phyloP scores from a whole-genome alignment of 176 grass and related monocot species.

The Tillandsia fasciculata region DNA sequence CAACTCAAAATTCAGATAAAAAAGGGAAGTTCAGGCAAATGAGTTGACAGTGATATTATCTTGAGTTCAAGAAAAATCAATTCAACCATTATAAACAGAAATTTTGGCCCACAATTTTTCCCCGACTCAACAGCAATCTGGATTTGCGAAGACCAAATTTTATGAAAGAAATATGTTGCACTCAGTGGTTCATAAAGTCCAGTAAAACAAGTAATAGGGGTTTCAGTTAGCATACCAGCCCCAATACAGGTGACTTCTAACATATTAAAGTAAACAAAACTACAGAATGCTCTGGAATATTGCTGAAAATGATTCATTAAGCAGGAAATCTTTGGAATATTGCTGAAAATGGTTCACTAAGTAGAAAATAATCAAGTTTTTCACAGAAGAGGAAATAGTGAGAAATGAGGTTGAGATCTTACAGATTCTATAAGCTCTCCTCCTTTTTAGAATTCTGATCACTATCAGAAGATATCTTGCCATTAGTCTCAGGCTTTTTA shows the following conservation, averaged over 20 bases:
- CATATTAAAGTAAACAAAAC: neutral
- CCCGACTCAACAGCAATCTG: neutral
- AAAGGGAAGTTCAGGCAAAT: neutral
- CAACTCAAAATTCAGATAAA: neutral
- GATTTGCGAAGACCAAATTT: neutral
- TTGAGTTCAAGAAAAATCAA: neutral
- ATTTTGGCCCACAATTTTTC: neutral
- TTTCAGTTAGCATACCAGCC: neutral
- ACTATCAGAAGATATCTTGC: conserved; percentile 14
- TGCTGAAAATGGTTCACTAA: neutral
- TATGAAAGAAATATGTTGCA: neutral
- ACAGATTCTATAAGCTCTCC: conserved; percentile 40
- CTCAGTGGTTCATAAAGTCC: neutral
- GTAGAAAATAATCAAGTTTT: conserved; percentile 18
- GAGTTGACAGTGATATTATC: neutral
- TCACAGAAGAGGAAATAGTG: neutral
- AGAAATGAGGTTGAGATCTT: conserved; percentile 24
- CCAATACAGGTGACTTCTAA: neutral
- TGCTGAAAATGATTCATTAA: neutral
- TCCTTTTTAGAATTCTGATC: conserved; percentile 27
- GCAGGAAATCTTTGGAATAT: neutral
- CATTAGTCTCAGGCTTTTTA: conserved; percentile 25
- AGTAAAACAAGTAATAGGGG: neutral
- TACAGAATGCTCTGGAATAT: neutral
- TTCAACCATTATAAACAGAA: neutral